phyloP scores from a whole-genome alignment of 208 protist species.

The Wallacemonas sp. region DNA sequence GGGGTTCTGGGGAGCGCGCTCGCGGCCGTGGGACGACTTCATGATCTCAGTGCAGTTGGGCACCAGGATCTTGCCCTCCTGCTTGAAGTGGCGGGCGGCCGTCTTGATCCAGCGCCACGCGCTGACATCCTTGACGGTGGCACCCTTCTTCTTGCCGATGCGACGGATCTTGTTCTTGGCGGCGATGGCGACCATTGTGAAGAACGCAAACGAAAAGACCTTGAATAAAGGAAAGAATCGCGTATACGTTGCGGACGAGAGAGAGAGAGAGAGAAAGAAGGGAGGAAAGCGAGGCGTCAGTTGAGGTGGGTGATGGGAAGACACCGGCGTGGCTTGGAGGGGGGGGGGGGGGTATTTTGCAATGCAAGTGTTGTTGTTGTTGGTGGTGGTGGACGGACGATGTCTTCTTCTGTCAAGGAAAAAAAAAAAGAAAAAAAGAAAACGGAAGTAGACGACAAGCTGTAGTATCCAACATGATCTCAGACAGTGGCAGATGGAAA shows the following conservation, averaged over 20 bases:
- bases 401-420: slow-evolving; percentile 12
- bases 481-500: not conserved
- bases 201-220: slow-evolving; percentile 10
- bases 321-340: too few relatives aligned
- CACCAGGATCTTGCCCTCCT: slow-evolving; percentile 92
- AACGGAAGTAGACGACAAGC: not conserved
- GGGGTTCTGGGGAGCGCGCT: slow-evolving; percentile 96
- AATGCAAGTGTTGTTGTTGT: too few relatives aligned
- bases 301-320: not conserved
- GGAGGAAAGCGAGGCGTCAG: not conserved
- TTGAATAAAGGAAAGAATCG: not conserved
- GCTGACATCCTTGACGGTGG: slow-evolving; percentile 94
- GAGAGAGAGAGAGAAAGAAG: slow-evolving; percentile 1
- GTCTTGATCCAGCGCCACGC: slow-evolving; percentile 96
- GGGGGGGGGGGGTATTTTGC: too few relatives aligned
- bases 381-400: too few relatives aligned
- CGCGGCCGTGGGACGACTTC: slow-evolving; percentile 96
- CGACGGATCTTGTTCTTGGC: slow-evolving; percentile 79
- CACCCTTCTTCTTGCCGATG: slow-evolving; percentile 90
- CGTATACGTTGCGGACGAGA: too few relatives aligned
- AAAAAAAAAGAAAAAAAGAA: slow-evolving; percentile 23
- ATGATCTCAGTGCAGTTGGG: slow-evolving; percentile 97
- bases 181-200: slow-evolving; percentile 46
- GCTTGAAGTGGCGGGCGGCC: slow-evolving; percentile 96
- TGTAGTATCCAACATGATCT: too few relatives aligned